phyloP scores from a whole-genome alignment of 805 yeast genomes.

The Saccharomycopsis lassenensis region DNA sequence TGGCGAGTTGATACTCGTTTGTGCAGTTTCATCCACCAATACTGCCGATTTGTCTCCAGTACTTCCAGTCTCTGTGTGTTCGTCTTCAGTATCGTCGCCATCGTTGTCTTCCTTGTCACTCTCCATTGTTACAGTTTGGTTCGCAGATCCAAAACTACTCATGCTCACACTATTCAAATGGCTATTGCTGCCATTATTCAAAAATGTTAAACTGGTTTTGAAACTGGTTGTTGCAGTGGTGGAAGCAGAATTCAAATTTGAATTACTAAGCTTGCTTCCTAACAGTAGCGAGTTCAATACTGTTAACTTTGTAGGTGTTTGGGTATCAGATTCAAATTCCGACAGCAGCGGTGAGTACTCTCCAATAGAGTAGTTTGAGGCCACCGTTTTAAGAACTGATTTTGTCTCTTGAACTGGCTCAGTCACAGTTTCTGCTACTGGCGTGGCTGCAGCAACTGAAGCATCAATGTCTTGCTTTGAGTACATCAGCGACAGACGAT shows the following conservation, averaged over 20 bases:
- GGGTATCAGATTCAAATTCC: constrained; percentile 29
- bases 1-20: background rate
- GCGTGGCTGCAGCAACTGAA: background rate
- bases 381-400: constrained; percentile 15
- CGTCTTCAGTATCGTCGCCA: background rate
- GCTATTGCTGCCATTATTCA: too few relatives aligned
- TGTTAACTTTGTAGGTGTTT: constrained; percentile 21
- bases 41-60: background rate
- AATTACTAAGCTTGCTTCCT: too few relatives aligned
- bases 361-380: constrained; percentile 32
- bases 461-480: background rate
- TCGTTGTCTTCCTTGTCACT: background rate
- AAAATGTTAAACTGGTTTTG: too few relatives aligned
- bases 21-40: background rate
- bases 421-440: background rate
- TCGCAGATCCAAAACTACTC: too few relatives aligned
- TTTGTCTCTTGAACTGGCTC: too few relatives aligned
- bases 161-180: too few relatives aligned
- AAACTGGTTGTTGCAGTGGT: constrained; percentile 6
- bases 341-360: constrained; percentile 37
- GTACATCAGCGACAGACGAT: constrained; percentile 9
- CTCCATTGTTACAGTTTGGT: background rate
- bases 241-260: too few relatives aligned
- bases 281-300: constrained; percentile 13
- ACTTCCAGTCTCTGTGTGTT: background rate